A percentile compares a stretch with the other conserved stretches of the same genome.
phyloP scores from a whole-genome alignment of 73 alveolate species.

The Uronychia binucleata region DNA sequence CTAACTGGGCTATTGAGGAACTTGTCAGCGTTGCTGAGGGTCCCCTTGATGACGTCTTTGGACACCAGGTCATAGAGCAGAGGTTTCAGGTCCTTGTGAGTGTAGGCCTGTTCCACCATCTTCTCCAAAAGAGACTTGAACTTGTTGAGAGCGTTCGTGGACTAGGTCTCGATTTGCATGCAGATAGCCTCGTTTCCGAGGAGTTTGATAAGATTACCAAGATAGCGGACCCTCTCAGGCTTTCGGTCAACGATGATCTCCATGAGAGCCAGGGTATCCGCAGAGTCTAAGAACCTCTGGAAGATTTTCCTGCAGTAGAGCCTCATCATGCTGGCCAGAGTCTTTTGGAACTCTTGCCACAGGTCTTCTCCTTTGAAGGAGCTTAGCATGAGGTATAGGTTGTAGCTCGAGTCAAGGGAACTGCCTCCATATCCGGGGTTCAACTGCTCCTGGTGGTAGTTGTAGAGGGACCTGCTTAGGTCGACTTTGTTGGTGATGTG shows the following conservation, averaged over 20 bases:
- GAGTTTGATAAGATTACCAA: slow-evolving; percentile 6
- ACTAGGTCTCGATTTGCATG: background rate
- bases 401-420: background rate
- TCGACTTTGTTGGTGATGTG: background rate
- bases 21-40: background rate
- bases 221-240: background rate
- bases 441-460: background rate
- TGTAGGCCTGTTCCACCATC: background rate
- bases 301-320: background rate
- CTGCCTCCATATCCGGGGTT: background rate
- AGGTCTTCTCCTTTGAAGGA: background rate
- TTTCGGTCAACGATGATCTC: background rate
- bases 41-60: slow-evolving; percentile 41
- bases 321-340: background rate
- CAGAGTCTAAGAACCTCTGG: background rate
- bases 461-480: background rate
- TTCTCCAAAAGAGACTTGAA: background rate
- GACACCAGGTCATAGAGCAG: slow-evolving; percentile 16
- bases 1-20: slow-evolving; percentile 1
- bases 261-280: slow-evolving; percentile 11
- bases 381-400: background rate
- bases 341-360: background rate
- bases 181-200: slow-evolving; percentile 14
- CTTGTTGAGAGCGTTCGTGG: background rate
- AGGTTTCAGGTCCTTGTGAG: slow-evolving; percentile 27